Conservation (phyloP, 2,329 filamentous ascomycete genomes). For the Ophiostoma himal-ulmi region DNA sequence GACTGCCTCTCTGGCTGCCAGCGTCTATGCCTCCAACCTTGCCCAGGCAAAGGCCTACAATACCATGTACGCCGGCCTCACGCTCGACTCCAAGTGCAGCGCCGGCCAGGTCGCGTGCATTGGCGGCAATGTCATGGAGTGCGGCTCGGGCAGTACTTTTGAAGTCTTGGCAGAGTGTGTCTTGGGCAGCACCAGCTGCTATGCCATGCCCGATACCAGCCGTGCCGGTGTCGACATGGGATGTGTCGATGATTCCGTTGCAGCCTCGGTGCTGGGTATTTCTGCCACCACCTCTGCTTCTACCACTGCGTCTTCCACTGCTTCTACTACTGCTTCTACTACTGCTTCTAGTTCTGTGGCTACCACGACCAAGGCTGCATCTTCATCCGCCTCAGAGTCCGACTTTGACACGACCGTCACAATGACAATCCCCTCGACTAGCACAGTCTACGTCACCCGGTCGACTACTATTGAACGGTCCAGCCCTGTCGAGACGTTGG, state of each 20-base stretch:
- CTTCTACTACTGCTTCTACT: not conserved
- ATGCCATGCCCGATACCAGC: slow-evolving; percentile 49
- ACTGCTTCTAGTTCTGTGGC: not conserved
- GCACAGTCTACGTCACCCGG: slow-evolving; percentile 15
- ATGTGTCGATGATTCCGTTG: slow-evolving; percentile 41
- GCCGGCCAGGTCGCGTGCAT: slow-evolving; percentile 49
- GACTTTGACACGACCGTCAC: slow-evolving; percentile 15
- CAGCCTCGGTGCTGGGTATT: slow-evolving; percentile 39
- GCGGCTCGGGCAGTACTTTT: slow-evolving; percentile 37
- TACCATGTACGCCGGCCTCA: slow-evolving; percentile 40
- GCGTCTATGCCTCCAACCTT: slow-evolving; percentile 43
- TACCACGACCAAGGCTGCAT: not conserved
- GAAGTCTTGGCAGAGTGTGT: slow-evolving; percentile 36
- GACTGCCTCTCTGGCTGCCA: slow-evolving; percentile 39
- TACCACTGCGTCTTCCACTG: not conserved
- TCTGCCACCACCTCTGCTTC: not conserved
- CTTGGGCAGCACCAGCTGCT: slow-evolving; percentile 39
- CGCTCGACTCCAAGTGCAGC: slow-evolving; percentile 43
- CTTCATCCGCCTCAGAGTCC: not conserved
- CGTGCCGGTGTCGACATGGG: slow-evolving; percentile 44
- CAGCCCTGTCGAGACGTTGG: not conserved
- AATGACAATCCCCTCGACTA: slow-evolving; percentile 15
- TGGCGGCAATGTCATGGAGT: slow-evolving; percentile 44
- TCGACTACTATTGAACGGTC: not conserved
- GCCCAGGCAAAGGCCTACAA: slow-evolving; percentile 44